Percentiles rank a stretch among this genome's conserved stretches.
Evolutionary conservation across 768 basidiomycete genomes (phyloP).

Genomic region (Auriculariales sp.): DNA sequence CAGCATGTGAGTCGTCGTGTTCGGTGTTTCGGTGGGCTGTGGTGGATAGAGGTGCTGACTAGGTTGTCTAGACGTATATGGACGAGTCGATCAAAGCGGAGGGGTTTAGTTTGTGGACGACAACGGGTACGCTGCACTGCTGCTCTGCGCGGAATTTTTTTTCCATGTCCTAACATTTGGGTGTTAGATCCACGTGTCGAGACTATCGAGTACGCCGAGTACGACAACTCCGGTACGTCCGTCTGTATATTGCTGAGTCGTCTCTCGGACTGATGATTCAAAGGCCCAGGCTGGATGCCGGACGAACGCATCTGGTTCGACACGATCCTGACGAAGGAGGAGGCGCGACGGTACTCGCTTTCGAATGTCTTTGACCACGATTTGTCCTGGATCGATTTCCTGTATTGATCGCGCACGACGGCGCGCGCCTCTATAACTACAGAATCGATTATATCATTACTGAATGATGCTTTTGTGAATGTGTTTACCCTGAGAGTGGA

Average conservation of each 20-base stretch:
- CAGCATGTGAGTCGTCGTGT: neutral
- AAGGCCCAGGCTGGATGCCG: neutral
- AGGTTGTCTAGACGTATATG: neutral
- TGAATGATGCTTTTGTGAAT: too few species aligned
- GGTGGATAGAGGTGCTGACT: neutral
- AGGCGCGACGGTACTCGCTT: conserved; percentile 20
- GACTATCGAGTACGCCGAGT: neutral
- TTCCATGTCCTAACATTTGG: too few species aligned
- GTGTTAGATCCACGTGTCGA: too few species aligned
- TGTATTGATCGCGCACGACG: too few species aligned
- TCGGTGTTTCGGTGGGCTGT: neutral
- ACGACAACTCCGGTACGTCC: neutral
- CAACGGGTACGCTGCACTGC: too few species aligned
- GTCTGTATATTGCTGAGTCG: neutral
- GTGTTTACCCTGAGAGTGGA: too few species aligned
- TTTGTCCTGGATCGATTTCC: neutral
- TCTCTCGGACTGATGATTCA: neutral
- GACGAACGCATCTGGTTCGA: conserved; percentile 15
- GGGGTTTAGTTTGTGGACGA: neutral
- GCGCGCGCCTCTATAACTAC: too few species aligned
- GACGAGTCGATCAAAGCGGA: neutral
- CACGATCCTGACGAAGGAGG: conserved; percentile 14
- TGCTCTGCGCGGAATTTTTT: too few species aligned
- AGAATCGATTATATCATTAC: too few species aligned
- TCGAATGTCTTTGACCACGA: conserved; percentile 15